These are phyloP conservation scores for Emericellopsis atlantica DNA, from an alignment of 2,329 filamentous ascomycete genomes.

Conservation along the genomic window DNA sequence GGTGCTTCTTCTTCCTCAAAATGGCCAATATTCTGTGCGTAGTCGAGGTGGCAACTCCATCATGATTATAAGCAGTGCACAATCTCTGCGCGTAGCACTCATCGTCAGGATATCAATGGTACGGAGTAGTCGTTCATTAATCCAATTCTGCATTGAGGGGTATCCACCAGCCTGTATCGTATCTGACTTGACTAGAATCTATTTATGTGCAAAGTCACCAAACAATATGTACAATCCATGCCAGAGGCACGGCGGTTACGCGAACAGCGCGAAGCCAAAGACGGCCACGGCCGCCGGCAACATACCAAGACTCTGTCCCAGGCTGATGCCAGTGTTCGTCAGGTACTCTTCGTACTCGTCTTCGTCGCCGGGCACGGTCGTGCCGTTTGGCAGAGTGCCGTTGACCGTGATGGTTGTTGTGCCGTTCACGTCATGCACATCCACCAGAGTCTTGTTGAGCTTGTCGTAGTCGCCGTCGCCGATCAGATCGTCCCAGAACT, in stretches of 20 bases:
- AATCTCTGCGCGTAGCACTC: no score
- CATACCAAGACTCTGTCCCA: slow-evolving; percentile 28
- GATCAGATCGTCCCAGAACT: slow-evolving; percentile 49
- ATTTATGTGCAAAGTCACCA: not conserved
- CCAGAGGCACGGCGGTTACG: slow-evolving; percentile 1
- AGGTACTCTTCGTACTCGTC: slow-evolving; percentile 27
- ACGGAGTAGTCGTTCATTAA: no score
- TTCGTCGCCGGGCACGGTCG: slow-evolving; percentile 31
- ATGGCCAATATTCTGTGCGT: no score
- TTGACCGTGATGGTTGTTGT: slow-evolving; percentile 57
- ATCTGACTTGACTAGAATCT: no score
- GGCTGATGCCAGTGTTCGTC: slow-evolving; percentile 16
- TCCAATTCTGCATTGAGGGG: not conserved
- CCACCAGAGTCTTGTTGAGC: slow-evolving; percentile 50
- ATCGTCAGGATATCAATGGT: no score
- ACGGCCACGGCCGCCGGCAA: slow-evolving; percentile 36
- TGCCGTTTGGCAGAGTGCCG: slow-evolving; percentile 61
- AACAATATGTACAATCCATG: not conserved
- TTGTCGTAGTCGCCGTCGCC: slow-evolving; percentile 48
- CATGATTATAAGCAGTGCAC: no score
- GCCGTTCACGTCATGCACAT: slow-evolving; percentile 47
- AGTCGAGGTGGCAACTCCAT: no score
- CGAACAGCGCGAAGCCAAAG: slow-evolving; percentile 28
- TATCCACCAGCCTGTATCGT: not conserved
- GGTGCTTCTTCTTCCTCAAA: no score